Percentiles rank a stretch among this genome's conserved stretches.
These are phyloP conservation scores for Rosellinia necatrix DNA, from an alignment of 2,329 filamentous ascomycete genomes.

Conservation along the genomic window DNA sequence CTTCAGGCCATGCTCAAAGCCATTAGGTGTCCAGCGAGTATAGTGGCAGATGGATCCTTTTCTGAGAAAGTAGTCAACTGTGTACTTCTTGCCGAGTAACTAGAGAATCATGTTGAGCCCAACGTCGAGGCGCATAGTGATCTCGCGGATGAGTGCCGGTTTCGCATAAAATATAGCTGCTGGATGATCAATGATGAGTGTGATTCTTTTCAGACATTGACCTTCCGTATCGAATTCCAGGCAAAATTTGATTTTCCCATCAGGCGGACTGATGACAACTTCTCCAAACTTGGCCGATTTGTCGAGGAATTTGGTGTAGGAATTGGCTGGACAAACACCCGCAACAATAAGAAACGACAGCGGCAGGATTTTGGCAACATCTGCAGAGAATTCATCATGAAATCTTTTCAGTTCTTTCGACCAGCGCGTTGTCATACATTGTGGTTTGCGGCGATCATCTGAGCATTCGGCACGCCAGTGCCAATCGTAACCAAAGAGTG, in stretches of 20 bases:
- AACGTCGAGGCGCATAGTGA: constrained; percentile 6
- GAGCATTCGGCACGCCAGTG: too few relatives aligned
- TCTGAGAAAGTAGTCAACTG: constrained; percentile 4
- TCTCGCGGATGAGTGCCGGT: constrained; percentile 4
- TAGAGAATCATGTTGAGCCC: constrained; percentile 5
- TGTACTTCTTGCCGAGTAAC: constrained; percentile 6
- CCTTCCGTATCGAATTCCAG: constrained; percentile 1
- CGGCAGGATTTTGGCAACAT: too few relatives aligned
- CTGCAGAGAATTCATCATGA: too few relatives aligned
- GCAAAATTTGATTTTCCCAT: constrained; percentile 1
- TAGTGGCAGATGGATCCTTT: neutral
- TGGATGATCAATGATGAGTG: constrained; percentile 5
- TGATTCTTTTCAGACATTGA: neutral
- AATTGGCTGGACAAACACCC: too few relatives aligned
- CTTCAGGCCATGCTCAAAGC: neutral
- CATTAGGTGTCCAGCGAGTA: neutral
- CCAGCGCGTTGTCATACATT: too few relatives aligned
- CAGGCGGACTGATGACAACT: neutral
- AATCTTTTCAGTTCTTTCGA: too few relatives aligned
- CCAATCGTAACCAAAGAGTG: too few relatives aligned
- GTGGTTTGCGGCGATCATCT: too few relatives aligned
- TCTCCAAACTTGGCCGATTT: neutral
- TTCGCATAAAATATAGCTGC: constrained; percentile 6
- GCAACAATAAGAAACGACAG: too few relatives aligned
- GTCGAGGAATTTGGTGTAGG: too few relatives aligned